phyloP scores from a whole-genome alignment of 2,329 filamentous ascomycete genomes.

The Metarhizium sp. region DNA sequence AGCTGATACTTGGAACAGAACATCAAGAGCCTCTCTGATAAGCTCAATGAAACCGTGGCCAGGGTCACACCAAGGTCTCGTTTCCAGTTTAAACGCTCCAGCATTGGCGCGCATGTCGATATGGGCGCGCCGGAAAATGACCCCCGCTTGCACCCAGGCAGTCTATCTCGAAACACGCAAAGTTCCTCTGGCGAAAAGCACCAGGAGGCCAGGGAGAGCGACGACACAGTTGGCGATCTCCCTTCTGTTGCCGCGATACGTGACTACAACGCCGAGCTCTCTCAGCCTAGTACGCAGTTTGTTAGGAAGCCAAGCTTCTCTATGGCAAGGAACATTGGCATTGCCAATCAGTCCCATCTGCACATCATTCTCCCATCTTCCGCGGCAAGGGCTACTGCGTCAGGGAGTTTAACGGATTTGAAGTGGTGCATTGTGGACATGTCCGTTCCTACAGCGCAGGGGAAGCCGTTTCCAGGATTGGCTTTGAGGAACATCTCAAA shows the following conservation, averaged over 20 bases:
- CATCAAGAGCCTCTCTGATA: constrained; percentile 72
- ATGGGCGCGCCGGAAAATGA: constrained; percentile 35
- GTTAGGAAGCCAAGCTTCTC: constrained; percentile 57
- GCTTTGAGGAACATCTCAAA: constrained; percentile 58
- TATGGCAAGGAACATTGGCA: constrained; percentile 48
- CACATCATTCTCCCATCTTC: constrained; percentile 71
- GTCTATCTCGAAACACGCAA: constrained; percentile 19
- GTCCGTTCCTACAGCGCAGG: constrained; percentile 49
- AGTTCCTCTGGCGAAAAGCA: constrained; percentile 8
- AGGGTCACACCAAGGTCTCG: constrained; percentile 65
- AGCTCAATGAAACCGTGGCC: constrained; percentile 60
- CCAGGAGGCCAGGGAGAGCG: constrained; percentile 10
- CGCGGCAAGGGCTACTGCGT: constrained; percentile 60
- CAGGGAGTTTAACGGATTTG: constrained; percentile 64
- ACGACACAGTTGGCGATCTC: constrained; percentile 28
- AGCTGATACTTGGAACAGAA: constrained; percentile 37
- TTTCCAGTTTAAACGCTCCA: constrained; percentile 62
- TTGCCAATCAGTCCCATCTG: constrained; percentile 56
- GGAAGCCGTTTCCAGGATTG: constrained; percentile 59
- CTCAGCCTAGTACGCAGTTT: constrained; percentile 24
- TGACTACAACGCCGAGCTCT: constrained; percentile 51
- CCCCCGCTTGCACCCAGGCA: constrained; percentile 29
- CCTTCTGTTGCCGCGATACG: constrained; percentile 25
- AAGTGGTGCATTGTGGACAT: constrained; percentile 70
- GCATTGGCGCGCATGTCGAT: constrained; percentile 24